Percentiles rank a stretch among this genome's conserved stretches.
Conservation (phyloP, 1,139 yeast species). For the Pichia sp. region DNA sequence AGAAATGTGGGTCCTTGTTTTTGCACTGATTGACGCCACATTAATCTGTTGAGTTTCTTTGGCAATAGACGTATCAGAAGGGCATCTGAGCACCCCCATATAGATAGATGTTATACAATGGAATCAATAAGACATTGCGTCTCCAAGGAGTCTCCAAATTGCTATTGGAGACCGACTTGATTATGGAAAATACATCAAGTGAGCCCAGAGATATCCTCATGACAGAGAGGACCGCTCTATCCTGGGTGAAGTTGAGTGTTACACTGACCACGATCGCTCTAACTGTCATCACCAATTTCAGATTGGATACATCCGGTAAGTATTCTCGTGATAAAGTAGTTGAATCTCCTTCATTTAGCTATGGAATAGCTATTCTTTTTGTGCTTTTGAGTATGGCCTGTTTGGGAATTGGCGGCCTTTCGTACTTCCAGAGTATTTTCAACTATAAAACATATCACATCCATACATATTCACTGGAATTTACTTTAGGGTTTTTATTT, state of each 20-base stretch:
- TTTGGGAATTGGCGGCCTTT: constrained; percentile 33
- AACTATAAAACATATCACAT: constrained; percentile 38
- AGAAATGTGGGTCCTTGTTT: too few species aligned
- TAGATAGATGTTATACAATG: too few species aligned
- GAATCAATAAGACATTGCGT: not conserved
- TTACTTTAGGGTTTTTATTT: constrained; percentile 34
- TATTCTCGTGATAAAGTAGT: not conserved
- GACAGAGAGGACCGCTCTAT: constrained; percentile 49
- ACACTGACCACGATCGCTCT: constrained; percentile 44
- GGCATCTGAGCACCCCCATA: too few species aligned
- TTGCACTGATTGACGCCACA: too few species aligned
- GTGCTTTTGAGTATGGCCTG: constrained; percentile 34
- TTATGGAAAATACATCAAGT: constrained; percentile 38
- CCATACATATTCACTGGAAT: constrained; percentile 32
- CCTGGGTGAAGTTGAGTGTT: constrained; percentile 44
- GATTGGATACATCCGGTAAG: constrained; percentile 29
- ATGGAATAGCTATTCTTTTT: constrained; percentile 28
- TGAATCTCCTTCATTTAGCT: constrained; percentile 23
- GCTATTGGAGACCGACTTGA: constrained; percentile 16
- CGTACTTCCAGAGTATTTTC: constrained; percentile 40
- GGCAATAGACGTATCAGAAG: too few species aligned
- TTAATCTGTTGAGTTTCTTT: too few species aligned
- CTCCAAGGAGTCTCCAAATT: not conserved
- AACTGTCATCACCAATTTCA: constrained; percentile 44
- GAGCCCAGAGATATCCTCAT: constrained; percentile 58